Percentiles rank a stretch among this genome's conserved stretches.
phyloP scores from a whole-genome alignment of 176 grass and related monocot species.

The Puccinellia tenuiflora region DNA sequence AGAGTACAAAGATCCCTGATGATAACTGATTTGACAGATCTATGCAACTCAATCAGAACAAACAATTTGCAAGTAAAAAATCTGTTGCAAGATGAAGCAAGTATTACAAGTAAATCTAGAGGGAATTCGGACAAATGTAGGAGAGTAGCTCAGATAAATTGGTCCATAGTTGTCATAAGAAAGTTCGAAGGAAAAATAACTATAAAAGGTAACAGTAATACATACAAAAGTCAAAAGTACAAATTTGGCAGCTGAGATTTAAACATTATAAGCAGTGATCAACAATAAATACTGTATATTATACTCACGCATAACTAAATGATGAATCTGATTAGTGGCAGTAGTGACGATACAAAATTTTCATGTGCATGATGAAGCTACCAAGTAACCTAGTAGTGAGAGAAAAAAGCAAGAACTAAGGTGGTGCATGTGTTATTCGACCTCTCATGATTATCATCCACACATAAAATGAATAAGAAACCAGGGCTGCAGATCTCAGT shows the following conservation, averaged over 20 bases:
- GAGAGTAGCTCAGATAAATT: neutral
- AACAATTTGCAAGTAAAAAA: too few relatives aligned
- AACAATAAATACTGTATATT: neutral
- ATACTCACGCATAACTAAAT: neutral
- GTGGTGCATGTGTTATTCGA: neutral
- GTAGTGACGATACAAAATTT: neutral
- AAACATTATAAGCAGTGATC: neutral
- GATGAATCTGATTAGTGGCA: neutral
- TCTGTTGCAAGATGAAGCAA: neutral
- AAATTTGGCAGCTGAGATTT: neutral
- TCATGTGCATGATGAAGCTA: neutral
- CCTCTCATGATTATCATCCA: neutral
- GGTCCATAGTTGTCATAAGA: neutral
- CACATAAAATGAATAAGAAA: neutral
- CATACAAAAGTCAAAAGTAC: neutral
- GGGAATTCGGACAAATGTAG: neutral
- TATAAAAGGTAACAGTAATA: neutral
- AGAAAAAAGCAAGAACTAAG: neutral
- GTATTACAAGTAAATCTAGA: neutral
- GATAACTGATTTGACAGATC: too few relatives aligned
- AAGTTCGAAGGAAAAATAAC: neutral
- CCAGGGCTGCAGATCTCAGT: neutral
- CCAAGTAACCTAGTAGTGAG: neutral
- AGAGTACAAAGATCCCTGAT: too few relatives aligned
- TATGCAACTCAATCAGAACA: too few relatives aligned